These are phyloP conservation scores for Rhodamnia rubescens DNA, from an alignment of 345 rosid species.

Conservation along the genomic window DNA sequence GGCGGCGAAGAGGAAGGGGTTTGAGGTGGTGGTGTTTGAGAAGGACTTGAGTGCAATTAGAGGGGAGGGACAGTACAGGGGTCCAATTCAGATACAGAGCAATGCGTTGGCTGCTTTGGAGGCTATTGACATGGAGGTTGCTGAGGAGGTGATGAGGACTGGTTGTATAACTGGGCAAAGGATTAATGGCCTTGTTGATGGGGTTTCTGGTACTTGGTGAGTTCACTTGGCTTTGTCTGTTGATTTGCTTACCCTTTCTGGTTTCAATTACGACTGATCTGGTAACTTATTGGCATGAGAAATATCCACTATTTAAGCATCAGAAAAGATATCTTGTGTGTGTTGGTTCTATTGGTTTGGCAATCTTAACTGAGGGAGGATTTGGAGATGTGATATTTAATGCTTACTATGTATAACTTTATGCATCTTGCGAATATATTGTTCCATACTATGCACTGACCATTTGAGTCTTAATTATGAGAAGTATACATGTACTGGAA, in stretches of 20 bases:
- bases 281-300: not conserved
- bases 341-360: not conserved
- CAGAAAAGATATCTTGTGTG: not conserved
- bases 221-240: constrained; percentile 5
- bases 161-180: constrained; percentile 95
- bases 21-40: constrained; percentile 83
- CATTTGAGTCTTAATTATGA: not conserved
- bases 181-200: constrained; percentile 89
- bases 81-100: constrained; percentile 93
- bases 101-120: constrained; percentile 96
- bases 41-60: constrained; percentile 82
- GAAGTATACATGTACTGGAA: not conserved
- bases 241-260: not conserved
- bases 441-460: not conserved
- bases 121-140: constrained; percentile 78
- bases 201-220: constrained; percentile 85
- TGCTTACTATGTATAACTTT: not conserved
- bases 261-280: not conserved
- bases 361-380: not conserved
- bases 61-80: constrained; percentile 96
- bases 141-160: constrained; percentile 71
- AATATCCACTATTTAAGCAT: not conserved
- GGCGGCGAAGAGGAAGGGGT: constrained; percentile 84
- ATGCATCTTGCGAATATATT: not conserved
- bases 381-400: not conserved